Percentiles rank a stretch among this genome's conserved stretches.
phyloP scores from a whole-genome alignment of 768 basidiomycete species.

The Boletus huronensis region DNA sequence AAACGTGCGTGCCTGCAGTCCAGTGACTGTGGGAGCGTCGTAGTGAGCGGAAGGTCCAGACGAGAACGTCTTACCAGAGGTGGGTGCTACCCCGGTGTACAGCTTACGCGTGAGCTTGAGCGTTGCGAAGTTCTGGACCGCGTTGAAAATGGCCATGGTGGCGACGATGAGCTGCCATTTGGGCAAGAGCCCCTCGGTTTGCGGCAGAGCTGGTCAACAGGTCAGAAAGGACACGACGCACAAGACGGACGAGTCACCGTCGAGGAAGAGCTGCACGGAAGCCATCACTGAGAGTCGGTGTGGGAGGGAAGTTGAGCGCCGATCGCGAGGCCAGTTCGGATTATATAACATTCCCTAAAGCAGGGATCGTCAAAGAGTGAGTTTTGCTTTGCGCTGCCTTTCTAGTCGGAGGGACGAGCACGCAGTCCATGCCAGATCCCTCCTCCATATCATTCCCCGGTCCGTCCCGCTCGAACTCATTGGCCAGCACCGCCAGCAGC shows the following conservation, averaged over 20 bases:
- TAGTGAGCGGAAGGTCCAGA: neutral
- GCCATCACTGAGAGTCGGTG: constrained; percentile 5
- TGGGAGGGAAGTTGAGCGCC: constrained; percentile 3
- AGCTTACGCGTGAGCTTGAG: constrained; percentile 74
- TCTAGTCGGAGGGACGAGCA: constrained; percentile 23
- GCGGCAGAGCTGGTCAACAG: constrained; percentile 52
- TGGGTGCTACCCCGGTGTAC: constrained; percentile 50
- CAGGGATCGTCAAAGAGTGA: constrained; percentile 4
- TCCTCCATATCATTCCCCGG: constrained; percentile 25
- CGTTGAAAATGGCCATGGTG: constrained; percentile 78
- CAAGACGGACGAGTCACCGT: constrained; percentile 11
- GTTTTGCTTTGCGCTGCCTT: constrained; percentile 23
- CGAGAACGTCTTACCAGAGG: constrained; percentile 34
- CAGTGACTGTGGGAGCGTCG: constrained; percentile 56
- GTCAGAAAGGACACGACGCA: neutral
- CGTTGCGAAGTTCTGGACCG: constrained; percentile 76
- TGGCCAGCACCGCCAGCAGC: constrained; percentile 40
- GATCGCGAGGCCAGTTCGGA: constrained; percentile 16
- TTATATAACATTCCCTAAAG: constrained; percentile 31
- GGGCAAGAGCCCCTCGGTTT: constrained; percentile 68
- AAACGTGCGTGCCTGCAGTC: constrained; percentile 85
- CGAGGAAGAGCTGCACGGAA: constrained; percentile 18
- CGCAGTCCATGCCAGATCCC: constrained; percentile 31
- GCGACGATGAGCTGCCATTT: constrained; percentile 87
- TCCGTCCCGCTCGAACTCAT: constrained; percentile 34